A percentile compares a stretch with the other conserved stretches of the same genome.
Conservation (phyloP, 169 alveolate genomes). For the Cryptosporidium felis region DNA sequence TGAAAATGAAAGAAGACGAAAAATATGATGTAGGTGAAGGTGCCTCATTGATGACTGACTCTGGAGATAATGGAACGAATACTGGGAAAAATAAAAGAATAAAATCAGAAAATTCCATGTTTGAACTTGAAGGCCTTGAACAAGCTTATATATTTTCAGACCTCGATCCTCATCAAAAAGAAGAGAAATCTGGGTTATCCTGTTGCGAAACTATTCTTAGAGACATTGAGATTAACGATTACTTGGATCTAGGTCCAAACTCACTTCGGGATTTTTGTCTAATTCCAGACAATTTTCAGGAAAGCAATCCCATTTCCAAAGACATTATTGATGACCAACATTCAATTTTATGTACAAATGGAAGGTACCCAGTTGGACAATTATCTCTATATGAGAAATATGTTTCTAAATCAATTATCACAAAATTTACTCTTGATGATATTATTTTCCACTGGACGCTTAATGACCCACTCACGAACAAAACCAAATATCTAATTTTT, state of each 20-base stretch:
- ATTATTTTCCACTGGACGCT: slow-evolving; percentile 50
- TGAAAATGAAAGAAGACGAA: too few relatives aligned
- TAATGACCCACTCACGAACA: slow-evolving; percentile 19
- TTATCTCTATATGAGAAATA: slow-evolving; percentile 14
- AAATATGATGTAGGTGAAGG: too few relatives aligned
- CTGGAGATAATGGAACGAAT: too few relatives aligned
- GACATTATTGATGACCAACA: neutral
- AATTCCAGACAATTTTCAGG: neutral
- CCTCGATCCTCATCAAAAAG: neutral
- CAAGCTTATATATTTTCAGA: neutral
- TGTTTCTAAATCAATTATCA: slow-evolving; percentile 11
- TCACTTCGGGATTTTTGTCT: slow-evolving; percentile 62
- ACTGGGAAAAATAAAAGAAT: too few relatives aligned
- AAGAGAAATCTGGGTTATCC: neutral
- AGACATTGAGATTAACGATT: neutral
- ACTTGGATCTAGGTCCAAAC: slow-evolving; percentile 54
- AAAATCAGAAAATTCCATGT: too few relatives aligned
- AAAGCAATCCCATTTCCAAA: neutral
- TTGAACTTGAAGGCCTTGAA: slow-evolving; percentile 21
- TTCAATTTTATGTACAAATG: slow-evolving; percentile 35
- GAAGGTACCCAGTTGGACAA: slow-evolving; percentile 62
- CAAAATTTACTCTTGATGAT: slow-evolving; percentile 31
- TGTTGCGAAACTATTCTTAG: neutral
- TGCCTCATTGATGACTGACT: too few relatives aligned
- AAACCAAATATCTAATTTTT: slow-evolving; percentile 36